Evolutionary conservation across 139 green algal species (phyloP).

Genomic region (Haematococcus lacustris): DNA sequence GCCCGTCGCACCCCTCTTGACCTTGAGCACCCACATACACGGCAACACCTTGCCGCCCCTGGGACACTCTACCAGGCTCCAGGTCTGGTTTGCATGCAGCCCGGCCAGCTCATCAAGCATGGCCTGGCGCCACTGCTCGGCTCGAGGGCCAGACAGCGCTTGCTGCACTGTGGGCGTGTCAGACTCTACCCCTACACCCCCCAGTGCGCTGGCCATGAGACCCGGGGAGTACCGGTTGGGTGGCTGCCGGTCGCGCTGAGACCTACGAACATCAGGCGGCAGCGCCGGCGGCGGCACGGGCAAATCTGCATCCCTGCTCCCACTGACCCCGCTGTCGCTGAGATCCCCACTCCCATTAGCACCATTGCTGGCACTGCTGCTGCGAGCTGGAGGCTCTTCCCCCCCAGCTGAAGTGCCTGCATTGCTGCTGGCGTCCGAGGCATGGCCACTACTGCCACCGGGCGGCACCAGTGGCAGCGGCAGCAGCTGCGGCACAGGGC

Average conservation of each 20-base stretch:
- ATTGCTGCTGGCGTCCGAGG: too few species aligned
- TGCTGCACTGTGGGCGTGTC: not conserved
- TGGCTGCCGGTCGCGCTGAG: not conserved
- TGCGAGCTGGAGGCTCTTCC: too few species aligned
- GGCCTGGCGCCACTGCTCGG: constrained; percentile 7
- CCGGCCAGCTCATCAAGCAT: constrained; percentile 12
- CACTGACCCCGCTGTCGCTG: too few species aligned
- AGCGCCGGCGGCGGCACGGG: too few species aligned
- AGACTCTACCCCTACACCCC: too few species aligned
- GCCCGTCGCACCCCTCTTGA: constrained; percentile 23
- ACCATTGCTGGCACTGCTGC: too few species aligned
- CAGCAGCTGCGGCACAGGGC: too few species aligned
- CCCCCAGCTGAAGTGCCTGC: too few species aligned
- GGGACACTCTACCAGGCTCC: not conserved
- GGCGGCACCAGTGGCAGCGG: too few species aligned
- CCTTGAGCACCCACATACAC: constrained; percentile 36
- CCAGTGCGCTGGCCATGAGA: not conserved
- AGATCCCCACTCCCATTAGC: too few species aligned
- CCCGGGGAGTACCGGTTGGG: not conserved
- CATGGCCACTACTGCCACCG: too few species aligned
- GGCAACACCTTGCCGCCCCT: constrained; percentile 8
- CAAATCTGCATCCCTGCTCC: too few species aligned
- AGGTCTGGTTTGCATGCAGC: constrained; percentile 5
- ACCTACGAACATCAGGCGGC: not conserved
- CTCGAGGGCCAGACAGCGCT: not conserved